Evolutionary conservation across 768 basidiomycete species (phyloP).

Genomic region (Rhodotorula kratochvilovae): DNA sequence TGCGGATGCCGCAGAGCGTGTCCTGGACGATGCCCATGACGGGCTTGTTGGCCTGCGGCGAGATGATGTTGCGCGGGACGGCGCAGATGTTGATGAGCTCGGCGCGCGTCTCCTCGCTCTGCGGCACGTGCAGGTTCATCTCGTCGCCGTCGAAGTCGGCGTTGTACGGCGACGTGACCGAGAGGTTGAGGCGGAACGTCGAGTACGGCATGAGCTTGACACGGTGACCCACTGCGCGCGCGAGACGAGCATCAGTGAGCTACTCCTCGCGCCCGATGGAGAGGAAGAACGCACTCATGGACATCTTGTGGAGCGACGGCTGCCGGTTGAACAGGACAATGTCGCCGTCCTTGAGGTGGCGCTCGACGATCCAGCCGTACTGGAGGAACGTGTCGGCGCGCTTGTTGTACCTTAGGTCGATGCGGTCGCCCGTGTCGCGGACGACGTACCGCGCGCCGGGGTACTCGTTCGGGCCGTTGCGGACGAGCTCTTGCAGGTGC

Average conservation of each 20-base stretch:
- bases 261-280: too few relatives aligned
- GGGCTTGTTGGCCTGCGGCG: conserved; percentile 98
- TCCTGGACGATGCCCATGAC: conserved; percentile 98
- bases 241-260: background rate
- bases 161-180: conserved; percentile 90
- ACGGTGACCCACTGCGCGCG: conserved; percentile 70
- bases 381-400: conserved; percentile 90
- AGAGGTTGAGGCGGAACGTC: conserved; percentile 95
- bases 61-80: conserved; percentile 97
- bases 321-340: conserved; percentile 97
- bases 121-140: conserved; percentile 99
- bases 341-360: conserved; percentile 98
- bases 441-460: conserved; percentile 96
- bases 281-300: conserved; percentile 61
- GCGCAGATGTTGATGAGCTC: conserved; percentile 98
- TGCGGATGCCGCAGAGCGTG: conserved; percentile 93
- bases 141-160: conserved; percentile 99
- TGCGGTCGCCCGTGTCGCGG: conserved; percentile 92
- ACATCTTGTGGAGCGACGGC: conserved; percentile 98
- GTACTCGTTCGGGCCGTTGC: conserved; percentile 89
- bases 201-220: conserved; percentile 97
- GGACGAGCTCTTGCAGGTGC: conserved; percentile 87
- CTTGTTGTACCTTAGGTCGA: conserved; percentile 94
- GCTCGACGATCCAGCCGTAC: conserved; percentile 97
- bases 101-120: conserved; percentile 95